Conservation (phyloP, 2,329 filamentous ascomycete species). For the Aureobasidium musti region DNA sequence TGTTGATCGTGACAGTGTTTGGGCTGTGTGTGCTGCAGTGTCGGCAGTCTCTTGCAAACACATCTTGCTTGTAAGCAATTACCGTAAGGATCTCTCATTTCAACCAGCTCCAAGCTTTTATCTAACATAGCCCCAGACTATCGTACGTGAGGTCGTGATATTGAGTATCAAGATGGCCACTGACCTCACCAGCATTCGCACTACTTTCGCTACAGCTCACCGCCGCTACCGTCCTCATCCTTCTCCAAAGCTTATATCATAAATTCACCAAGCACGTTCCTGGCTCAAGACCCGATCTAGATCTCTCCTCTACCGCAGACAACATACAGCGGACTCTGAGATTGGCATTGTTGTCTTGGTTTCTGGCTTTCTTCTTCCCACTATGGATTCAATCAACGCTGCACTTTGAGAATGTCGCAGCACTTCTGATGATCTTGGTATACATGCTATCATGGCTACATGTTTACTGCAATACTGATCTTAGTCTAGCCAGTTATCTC, state of each 20-base stretch:
- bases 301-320: neutral
- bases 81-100: neutral
- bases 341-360: neutral
- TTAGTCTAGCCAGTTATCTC: neutral
- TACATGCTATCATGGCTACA: neutral
- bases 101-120: neutral
- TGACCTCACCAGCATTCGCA: neutral
- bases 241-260: neutral
- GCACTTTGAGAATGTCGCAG: slow-evolving; percentile 29
- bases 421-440: slow-evolving; percentile 29
- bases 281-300: neutral
- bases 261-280: too few relatives aligned
- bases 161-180: neutral
- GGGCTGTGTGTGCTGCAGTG: neutral
- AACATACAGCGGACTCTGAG: neutral
- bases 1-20: neutral
- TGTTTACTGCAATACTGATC: neutral
- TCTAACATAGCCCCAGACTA: neutral
- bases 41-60: neutral
- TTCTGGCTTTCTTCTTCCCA: neutral
- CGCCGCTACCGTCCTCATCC: neutral
- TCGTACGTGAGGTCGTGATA: neutral
- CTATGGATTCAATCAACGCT: slow-evolving; percentile 30
- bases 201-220: neutral
- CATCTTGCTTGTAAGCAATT: neutral